These are phyloP conservation scores for Metschnikowia gelsemii DNA, from an alignment of 805 yeast genomes.

Conservation along the genomic window DNA sequence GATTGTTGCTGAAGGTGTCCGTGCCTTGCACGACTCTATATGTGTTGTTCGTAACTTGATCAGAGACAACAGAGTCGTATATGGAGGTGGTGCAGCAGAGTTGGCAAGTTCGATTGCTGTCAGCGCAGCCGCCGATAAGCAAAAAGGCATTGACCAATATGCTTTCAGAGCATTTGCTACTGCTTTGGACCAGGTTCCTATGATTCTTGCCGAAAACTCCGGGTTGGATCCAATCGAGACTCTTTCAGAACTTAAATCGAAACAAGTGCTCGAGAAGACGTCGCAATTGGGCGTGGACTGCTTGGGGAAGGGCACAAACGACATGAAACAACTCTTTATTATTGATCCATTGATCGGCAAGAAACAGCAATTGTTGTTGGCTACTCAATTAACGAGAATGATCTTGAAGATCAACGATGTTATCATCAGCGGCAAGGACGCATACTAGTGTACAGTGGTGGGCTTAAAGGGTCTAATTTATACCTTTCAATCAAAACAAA, in stretches of 20 bases:
- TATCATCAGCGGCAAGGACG: constrained; percentile 84
- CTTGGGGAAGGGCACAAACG: constrained; percentile 80
- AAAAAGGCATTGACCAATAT: constrained; percentile 94
- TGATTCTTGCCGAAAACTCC: constrained; percentile 95
- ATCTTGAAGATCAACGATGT: constrained; percentile 95
- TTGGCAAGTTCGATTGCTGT: constrained; percentile 90
- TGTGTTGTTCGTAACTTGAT: constrained; percentile 97
- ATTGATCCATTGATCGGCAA: constrained; percentile 97
- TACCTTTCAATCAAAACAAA: constrained; percentile 6
- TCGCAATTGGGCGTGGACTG: constrained; percentile 90
- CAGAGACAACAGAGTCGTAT: constrained; percentile 90
- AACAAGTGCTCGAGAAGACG: constrained; percentile 71
- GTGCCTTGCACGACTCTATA: constrained; percentile 94
- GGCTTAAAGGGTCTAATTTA: constrained; percentile 2
- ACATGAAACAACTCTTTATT: constrained; percentile 92
- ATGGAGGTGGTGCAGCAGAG: constrained; percentile 99
- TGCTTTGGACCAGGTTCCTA: constrained; percentile 89
- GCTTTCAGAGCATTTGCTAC: constrained; percentile 93
- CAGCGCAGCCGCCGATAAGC: constrained; percentile 85
- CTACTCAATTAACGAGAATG: constrained; percentile 98
- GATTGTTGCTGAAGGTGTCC: constrained; percentile 95
- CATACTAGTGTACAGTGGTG: constrained; percentile 39
- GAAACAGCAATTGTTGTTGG: constrained; percentile 91
- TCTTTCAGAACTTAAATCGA: constrained; percentile 76
- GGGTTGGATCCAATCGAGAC: constrained; percentile 94